Evolutionary conservation across 768 basidiomycete species (phyloP).

Genomic region (Mycena filopes): DNA sequence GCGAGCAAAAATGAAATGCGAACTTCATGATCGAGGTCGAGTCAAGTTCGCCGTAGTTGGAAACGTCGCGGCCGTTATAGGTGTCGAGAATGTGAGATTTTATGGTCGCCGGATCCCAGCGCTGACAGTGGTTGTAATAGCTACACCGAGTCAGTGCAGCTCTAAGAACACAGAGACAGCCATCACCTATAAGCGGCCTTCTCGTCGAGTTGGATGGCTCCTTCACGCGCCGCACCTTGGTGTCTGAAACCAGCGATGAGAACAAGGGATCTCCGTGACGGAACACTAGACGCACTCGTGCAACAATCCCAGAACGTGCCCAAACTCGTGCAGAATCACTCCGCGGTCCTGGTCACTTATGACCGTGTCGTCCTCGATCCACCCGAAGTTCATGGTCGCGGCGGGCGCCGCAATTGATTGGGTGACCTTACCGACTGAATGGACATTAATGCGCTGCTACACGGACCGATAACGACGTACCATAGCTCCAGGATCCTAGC

Average conservation of each 20-base stretch:
- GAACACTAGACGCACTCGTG: constrained; percentile 26
- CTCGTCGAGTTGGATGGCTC: constrained; percentile 31
- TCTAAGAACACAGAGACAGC: no score
- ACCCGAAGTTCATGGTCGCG: constrained; percentile 36
- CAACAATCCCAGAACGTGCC: constrained; percentile 39
- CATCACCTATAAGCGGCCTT: constrained; percentile 22
- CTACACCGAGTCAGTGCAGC: no score
- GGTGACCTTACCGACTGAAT: constrained; percentile 29
- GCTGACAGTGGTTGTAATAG: constrained; percentile 24
- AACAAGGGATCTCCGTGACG: no score
- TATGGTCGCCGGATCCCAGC: constrained; percentile 16
- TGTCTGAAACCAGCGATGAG: constrained; percentile 11
- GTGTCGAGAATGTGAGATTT: constrained; percentile 28
- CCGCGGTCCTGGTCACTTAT: constrained; percentile 27
- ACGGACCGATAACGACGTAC: neutral
- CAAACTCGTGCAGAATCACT: constrained; percentile 41
- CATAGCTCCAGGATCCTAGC: constrained; percentile 32
- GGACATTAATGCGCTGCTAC: neutral
- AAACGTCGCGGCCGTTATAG: constrained; percentile 29
- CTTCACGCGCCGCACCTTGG: constrained; percentile 37
- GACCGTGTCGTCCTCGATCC: constrained; percentile 18
- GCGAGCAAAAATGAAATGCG: constrained; percentile 6
- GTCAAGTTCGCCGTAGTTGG: constrained; percentile 33
- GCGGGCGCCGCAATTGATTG: neutral
- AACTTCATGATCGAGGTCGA: constrained; percentile 36